Evolutionary conservation across 2,329 filamentous ascomycete genomes (phyloP).

Genomic region (Davidsoniella eucalypti): DNA sequence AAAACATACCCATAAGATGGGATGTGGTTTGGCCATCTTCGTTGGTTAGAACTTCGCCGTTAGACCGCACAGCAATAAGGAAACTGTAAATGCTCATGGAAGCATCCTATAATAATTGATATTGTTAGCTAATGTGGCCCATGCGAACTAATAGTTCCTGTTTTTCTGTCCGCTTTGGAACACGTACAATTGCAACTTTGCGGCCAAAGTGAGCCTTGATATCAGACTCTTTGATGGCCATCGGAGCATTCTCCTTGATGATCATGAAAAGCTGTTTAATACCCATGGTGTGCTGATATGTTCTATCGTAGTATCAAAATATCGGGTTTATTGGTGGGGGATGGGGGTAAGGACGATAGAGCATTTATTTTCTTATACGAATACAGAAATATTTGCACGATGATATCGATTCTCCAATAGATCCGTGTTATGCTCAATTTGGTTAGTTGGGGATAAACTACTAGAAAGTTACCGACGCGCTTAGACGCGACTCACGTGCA

Average conservation of each 20-base stretch:
- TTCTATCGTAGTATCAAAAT: no score
- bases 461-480: no score
- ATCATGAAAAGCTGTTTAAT: constrained; percentile 63
- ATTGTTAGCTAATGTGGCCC: constrained; percentile 11
- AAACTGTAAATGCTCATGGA: constrained; percentile 99
- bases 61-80: constrained; percentile 89
- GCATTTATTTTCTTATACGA: no score
- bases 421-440: no score
- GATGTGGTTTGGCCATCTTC: constrained; percentile 94
- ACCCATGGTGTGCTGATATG: constrained; percentile 30
- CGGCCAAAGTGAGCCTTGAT: constrained; percentile 98
- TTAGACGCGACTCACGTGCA: no score
- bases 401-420: no score
- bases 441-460: no score
- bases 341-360: no score
- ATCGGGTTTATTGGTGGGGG: no score
- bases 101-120: constrained; percentile 33
- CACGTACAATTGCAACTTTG: constrained; percentile 86
- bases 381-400: no score
- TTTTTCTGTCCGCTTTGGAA: constrained; percentile 10
- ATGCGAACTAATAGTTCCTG: not conserved
- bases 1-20: constrained; percentile 98
- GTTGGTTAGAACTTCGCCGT: constrained; percentile 89
- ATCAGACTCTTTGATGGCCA: constrained; percentile 86
- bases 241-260: constrained; percentile 85